A percentile compares a stretch with the other conserved stretches of the same genome.
phyloP scores from a whole-genome alignment of 2,329 filamentous ascomycete species.

The Thielaviopsis euricoi region DNA sequence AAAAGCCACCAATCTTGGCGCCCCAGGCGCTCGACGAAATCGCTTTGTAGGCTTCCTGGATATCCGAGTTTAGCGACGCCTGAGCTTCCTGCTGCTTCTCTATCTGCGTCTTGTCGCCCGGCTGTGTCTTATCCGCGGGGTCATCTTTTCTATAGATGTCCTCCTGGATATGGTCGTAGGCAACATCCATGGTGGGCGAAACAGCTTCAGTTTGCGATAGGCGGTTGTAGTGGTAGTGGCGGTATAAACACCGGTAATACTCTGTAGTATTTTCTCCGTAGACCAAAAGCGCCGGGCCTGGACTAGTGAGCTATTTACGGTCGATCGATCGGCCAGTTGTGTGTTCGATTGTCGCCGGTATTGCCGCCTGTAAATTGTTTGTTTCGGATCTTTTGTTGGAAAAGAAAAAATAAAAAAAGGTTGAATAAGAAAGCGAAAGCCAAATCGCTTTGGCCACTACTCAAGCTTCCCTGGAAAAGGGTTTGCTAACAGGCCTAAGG shows the following conservation, averaged over 20 bases:
- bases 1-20: constrained; percentile 68
- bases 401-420: no score
- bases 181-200: constrained; percentile 60
- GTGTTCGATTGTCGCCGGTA: no score
- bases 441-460: no score
- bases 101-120: constrained; percentile 22
- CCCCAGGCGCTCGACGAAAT: constrained; percentile 89
- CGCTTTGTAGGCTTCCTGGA: constrained; percentile 90
- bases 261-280: background rate
- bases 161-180: constrained; percentile 93
- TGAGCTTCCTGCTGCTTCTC: constrained; percentile 23
- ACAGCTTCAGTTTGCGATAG: background rate
- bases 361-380: no score
- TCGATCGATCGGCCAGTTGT: no score
- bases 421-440: no score
- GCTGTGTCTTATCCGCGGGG: constrained; percentile 17
- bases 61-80: constrained; percentile 61
- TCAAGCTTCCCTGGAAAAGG: no score
- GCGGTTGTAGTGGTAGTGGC: background rate
- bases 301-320: no score
- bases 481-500: no score
- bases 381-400: no score
- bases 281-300: no score
- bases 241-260: background rate
- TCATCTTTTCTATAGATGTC: constrained; percentile 49